Evolutionary conservation across 805 yeast species (phyloP).

Genomic region (Candida argentea): DNA sequence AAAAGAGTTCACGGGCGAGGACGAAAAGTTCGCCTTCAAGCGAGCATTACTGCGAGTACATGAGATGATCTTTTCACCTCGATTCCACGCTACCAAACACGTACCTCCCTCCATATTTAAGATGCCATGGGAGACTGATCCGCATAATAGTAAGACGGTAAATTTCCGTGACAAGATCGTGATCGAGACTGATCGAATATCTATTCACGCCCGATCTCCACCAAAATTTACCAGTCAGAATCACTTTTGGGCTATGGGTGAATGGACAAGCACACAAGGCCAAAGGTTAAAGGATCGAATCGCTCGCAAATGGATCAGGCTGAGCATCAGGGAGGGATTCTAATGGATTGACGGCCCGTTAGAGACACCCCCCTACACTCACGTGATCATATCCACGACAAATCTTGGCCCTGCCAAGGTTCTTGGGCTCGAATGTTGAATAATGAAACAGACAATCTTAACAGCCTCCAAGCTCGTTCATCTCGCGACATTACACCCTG

Average conservation of each 20-base stretch:
- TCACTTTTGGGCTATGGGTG: conserved; percentile 64
- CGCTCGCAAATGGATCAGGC: conserved; percentile 46
- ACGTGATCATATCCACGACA: background rate
- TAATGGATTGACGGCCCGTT: background rate
- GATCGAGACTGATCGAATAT: background rate
- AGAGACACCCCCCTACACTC: background rate
- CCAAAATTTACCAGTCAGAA: conserved; percentile 30
- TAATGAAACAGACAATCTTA: conserved; percentile 12
- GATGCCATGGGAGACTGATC: conserved; percentile 51
- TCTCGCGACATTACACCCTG: conserved; percentile 45
- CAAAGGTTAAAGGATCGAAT: conserved; percentile 40
- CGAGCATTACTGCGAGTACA: conserved; percentile 59
- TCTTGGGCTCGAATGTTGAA: background rate
- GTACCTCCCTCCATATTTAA: conserved; percentile 38
- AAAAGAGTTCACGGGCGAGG: conserved; percentile 63
- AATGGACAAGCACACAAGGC: conserved; percentile 42
- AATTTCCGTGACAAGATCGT: background rate
- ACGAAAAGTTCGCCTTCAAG: conserved; percentile 63
- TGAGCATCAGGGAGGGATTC: conserved; percentile 8
- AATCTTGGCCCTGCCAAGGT: conserved; percentile 3
- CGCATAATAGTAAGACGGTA: background rate
- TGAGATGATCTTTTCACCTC: conserved; percentile 44
- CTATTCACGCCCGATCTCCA: background rate
- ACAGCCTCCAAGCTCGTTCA: conserved; percentile 47
- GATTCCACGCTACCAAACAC: conserved; percentile 47